Conservation (phyloP, 306 rosid genomes). For the Crotalaria pallida region DNA sequence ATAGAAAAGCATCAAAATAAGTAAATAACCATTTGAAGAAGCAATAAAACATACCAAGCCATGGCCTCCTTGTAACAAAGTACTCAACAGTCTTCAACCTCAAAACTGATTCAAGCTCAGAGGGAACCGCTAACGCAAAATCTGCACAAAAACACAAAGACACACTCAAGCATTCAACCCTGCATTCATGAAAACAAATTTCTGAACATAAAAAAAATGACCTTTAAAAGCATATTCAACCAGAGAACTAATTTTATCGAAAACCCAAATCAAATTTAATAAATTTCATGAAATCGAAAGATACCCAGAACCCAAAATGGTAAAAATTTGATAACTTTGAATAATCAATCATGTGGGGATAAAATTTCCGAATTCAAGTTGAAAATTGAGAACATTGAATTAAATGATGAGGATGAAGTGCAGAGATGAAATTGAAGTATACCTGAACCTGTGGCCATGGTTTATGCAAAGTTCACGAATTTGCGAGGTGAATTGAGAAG, state of each 20-base stretch:
- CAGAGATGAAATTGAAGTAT: not conserved
- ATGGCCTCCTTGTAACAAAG: conserved; percentile 83
- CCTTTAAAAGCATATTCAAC: not conserved
- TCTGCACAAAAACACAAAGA: conserved; percentile 41
- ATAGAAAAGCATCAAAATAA: not conserved
- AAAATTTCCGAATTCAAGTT: not conserved
- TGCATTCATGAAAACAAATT: not conserved
- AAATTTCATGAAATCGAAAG: not conserved
- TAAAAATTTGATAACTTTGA: not conserved
- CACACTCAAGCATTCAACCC: not conserved
- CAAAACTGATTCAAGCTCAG: conserved; percentile 77
- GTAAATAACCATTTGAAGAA: not conserved
- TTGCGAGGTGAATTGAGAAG: conserved; percentile 20
- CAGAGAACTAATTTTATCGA: not conserved
- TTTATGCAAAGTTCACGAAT: conserved; percentile 10
- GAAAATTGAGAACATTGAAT: not conserved
- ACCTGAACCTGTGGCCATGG: conserved; percentile 94
- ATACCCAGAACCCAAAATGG: not conserved
- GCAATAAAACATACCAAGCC: conserved; percentile 69
- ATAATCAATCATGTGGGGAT: not conserved
- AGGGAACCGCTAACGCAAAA: conserved; percentile 47
- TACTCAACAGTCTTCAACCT: conserved; percentile 63
- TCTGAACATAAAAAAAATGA: conserved; percentile 6
- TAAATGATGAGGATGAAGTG: not conserved
- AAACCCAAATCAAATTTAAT: not conserved